Evolutionary conservation across 495 filamentous ascomycete species (phyloP), one percentile per base, ranked within the genome.

Genomic region (Cenococcum geophilum): DNA sequence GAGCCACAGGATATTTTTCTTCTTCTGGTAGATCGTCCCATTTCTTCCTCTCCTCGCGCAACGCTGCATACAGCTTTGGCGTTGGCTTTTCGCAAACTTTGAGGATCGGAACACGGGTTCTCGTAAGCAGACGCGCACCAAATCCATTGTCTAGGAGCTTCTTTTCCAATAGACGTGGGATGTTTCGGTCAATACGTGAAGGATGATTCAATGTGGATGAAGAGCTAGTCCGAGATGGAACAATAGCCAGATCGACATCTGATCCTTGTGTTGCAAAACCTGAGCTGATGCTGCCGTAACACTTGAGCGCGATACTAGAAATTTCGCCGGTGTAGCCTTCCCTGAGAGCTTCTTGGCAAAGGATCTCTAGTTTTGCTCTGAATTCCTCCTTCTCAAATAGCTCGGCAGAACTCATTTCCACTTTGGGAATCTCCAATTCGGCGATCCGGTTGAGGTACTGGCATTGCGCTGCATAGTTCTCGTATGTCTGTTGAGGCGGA

Each of bases 61-160:
- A 75, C 16, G 74, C 76, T 4, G 62, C 42, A 16, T 76, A 75
- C 16, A 90, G 77, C 22, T 79, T 71, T 5, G 72, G 65, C 0
- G 77, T 76, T 5, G 88, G 88, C 58, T 79, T 81, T 68, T 91
- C 80, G 72, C 87, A 91, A 34, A 95, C 74, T 64, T 90, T 89
- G 68, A 95, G 84, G 58, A 93, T 92, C 22, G 90, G 90, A 32
- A 91, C 84, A 62, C 89, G 80, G 8, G 90, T 91, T 37, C 78
- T 79, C 21, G 86, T 83, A 8, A 92, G 78, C 8, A 92, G 72
- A 0, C 86, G 78, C 21, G 85, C 87, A 42, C 86, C 86, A 59
- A 83, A 83, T 0, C 86, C 87, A 35, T 77, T 65, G 4, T 87
- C 77, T n/a, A 91, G 76, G n/a, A 93, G 76, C 1, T 77, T 77